A percentile compares a stretch with the other conserved stretches of the same genome.
Conservation (phyloP, 2,329 filamentous ascomycete genomes). For the Aureobasidium namibiae region DNA sequence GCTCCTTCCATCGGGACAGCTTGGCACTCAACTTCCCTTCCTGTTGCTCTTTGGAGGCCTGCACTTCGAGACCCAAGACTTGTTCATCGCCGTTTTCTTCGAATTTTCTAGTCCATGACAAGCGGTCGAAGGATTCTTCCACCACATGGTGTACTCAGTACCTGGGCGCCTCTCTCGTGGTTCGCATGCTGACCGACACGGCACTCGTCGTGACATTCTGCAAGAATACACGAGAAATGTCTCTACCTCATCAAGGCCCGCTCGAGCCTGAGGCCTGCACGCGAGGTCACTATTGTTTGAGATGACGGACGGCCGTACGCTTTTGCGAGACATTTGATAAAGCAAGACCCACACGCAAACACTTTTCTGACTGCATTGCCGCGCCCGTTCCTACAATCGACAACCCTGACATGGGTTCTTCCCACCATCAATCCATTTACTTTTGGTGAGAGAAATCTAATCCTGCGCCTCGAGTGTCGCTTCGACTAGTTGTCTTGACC, state of each 20-base stretch:
- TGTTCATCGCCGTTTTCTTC: not conserved
- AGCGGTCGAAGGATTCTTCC: not conserved
- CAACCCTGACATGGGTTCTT: not conserved
- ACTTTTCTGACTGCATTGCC: not conserved
- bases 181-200: too few relatives aligned
- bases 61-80: not conserved
- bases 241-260: not conserved
- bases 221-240: slow-evolving; percentile 3
- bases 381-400: not conserved
- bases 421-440: not conserved
- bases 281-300: not conserved
- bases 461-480: not conserved
- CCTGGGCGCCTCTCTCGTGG: not conserved
- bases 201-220: not conserved
- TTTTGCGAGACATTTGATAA: slow-evolving; percentile 6
- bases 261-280: not conserved
- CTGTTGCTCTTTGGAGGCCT: not conserved
- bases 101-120: not conserved
- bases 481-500: not conserved
- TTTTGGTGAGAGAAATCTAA: not conserved
- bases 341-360: slow-evolving; percentile 3
- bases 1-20: not conserved
- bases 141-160: not conserved
- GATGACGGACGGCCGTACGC: not conserved
- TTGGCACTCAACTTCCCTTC: not conserved